Evolutionary conservation across 768 basidiomycete species (phyloP), one percentile per base, ranked within the genome.

Genomic region (Russula virescens): DNA sequence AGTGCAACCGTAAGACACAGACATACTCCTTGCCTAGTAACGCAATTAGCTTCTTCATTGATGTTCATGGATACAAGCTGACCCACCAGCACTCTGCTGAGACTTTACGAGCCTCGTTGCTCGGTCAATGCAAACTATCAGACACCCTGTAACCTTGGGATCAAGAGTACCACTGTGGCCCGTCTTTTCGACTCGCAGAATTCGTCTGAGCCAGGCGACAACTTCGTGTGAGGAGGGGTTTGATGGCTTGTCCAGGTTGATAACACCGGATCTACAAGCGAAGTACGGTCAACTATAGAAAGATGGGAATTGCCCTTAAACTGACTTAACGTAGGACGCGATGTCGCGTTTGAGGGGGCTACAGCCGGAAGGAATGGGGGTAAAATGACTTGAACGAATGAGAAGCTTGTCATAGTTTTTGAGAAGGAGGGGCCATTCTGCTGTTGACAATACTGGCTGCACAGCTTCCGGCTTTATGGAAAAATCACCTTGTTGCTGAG

Each of bases 211-310:
- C 97, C 97, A 99, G 18, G 97, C 97, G 68, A 99, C 97, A 58
- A 99, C 97, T 80, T 99, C 97, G 75, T 99, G 97, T 5, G 95
- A 96, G 19, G 95, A 97, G 4, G 96, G 96, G 76, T 98, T 99
- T 35, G 96, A 98, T 25, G 97, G 97, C 73, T 99, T 99, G 83
- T 99, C 97, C 68, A 99, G 81, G 78, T 99, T 99, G 74, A 99
- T 99, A 57, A 98, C 92, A 69, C 97, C 97, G 68, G 95, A 93
- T 80, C 94, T 96, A 67, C n/a, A 61, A 65, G 52, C 53, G 26
- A 10, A 14, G 23, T 16, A 38, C 42, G 26, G 53, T 49, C 43
- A 25, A 35, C 59, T 40, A 23, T 43, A 31, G 40, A 2, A 9
- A 14, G 18, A 19, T n/a, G 62, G 11, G 46, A 55, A 23, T 48